phyloP scores from a whole-genome alignment of 495 filamentous ascomycete genomes.

The Xylaria scruposa region DNA sequence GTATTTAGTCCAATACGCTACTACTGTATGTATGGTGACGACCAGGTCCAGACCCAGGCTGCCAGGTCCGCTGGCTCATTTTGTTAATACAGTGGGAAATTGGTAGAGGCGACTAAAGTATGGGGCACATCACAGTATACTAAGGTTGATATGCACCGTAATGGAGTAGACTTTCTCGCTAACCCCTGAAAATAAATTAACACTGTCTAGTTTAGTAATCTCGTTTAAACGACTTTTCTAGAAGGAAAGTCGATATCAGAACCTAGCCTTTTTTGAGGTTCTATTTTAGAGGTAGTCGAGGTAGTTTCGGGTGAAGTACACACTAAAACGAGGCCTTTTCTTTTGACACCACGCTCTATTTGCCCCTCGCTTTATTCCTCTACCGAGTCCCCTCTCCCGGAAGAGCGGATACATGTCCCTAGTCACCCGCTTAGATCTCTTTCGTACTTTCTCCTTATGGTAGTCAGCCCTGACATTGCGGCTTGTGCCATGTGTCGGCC shows the following conservation, averaged over 20 bases:
- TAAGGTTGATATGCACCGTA: neutral
- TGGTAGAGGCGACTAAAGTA: neutral
- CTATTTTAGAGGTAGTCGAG: neutral
- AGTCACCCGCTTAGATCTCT: neutral
- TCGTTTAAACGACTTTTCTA: slow-evolving; percentile 17
- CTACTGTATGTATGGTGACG: neutral
- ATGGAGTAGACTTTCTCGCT: neutral
- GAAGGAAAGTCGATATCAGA: neutral
- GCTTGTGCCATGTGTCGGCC: slow-evolving; percentile 7
- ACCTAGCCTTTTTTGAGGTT: neutral
- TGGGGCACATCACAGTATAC: neutral
- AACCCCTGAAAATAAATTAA: slow-evolving; percentile 18
- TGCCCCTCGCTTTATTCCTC: neutral
- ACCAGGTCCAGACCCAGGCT: neutral
- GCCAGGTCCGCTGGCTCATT: neutral
- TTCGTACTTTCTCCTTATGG: neutral
- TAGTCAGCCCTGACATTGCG: neutral
- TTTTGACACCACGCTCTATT: neutral
- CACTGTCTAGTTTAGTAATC: slow-evolving; percentile 1
- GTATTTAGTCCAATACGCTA: neutral
- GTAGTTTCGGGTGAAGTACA: neutral
- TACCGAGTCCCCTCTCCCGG: neutral
- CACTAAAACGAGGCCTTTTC: neutral
- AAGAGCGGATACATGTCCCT: neutral
- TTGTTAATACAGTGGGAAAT: neutral